Conservation (phyloP, 208 protist species). For the Wallacemonas sp. region DNA sequence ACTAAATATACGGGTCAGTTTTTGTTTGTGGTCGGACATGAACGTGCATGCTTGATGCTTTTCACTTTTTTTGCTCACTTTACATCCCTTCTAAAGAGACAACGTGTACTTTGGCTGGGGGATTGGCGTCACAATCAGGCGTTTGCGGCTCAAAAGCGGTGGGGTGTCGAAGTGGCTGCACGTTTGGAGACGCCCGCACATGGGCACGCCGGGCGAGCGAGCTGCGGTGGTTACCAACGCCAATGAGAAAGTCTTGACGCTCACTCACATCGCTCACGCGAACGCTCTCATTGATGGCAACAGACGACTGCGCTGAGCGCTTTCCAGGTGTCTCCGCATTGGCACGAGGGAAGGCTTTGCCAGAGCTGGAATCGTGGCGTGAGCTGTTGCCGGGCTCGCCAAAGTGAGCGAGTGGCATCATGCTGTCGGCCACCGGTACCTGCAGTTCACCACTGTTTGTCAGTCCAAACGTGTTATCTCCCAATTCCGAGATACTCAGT, state of each 20-base stretch:
- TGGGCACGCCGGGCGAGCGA: slow-evolving; percentile 1
- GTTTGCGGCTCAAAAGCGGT: not conserved
- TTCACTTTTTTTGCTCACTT: no score
- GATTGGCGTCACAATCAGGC: not conserved
- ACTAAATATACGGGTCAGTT: no score
- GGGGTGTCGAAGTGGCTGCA: not conserved
- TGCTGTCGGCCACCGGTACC: not conserved
- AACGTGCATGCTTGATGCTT: not conserved
- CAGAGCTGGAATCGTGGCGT: slow-evolving; percentile 2
- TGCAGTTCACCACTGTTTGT: slow-evolving; percentile 4
- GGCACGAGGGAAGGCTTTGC: not conserved
- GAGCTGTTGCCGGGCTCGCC: not conserved
- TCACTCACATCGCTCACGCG: not conserved
- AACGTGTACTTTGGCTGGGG: not conserved
- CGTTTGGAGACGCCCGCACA: not conserved
- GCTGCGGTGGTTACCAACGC: slow-evolving; percentile 1
- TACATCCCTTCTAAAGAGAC: not conserved
- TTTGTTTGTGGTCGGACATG: not conserved
- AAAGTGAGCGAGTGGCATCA: slow-evolving; percentile 11
- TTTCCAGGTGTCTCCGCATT: not conserved
- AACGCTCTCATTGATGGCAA: slow-evolving; percentile 7
- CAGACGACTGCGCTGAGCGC: not conserved
- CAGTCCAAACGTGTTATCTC: not conserved
- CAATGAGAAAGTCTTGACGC: slow-evolving; percentile 3
- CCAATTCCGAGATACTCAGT: slow-evolving; percentile 5